phyloP scores from a whole-genome alignment of 345 rosid species.

The Theobroma cacao region DNA sequence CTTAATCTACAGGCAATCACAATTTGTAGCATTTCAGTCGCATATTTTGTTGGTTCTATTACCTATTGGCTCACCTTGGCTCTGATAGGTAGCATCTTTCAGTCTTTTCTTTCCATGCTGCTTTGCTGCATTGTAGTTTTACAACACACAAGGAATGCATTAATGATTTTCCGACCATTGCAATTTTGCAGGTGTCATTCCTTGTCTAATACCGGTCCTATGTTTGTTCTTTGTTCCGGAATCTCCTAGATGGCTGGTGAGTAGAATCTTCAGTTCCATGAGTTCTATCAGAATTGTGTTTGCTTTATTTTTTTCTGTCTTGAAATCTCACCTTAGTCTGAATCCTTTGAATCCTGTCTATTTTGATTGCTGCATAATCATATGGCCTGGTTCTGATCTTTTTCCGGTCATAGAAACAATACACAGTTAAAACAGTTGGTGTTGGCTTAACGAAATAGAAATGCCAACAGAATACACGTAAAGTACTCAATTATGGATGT shows the following conservation, averaged over 20 bases:
- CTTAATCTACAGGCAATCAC: background rate
- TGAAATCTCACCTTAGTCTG: background rate
- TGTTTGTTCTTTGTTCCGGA: slow-evolving; percentile 49
- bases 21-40: slow-evolving; percentile 5
- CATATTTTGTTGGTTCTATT: slow-evolving; percentile 39
- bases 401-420: too few relatives aligned
- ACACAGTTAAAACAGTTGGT: background rate
- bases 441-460: background rate
- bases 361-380: background rate
- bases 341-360: background rate
- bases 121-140: background rate
- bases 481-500: background rate
- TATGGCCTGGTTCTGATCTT: background rate
- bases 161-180: background rate
- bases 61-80: slow-evolving; percentile 52
- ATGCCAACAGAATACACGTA: background rate
- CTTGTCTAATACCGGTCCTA: slow-evolving; percentile 31
- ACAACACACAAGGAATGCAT: background rate
- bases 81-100: slow-evolving; percentile 25
- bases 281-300: background rate
- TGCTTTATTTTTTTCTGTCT: background rate
- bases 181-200: slow-evolving; percentile 32
- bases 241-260: slow-evolving; percentile 63
- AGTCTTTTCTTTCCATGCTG: background rate
- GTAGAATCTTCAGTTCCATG: background rate